phyloP scores from a whole-genome alignment of 495 filamentous ascomycete species.

The Penicillium soppii region DNA sequence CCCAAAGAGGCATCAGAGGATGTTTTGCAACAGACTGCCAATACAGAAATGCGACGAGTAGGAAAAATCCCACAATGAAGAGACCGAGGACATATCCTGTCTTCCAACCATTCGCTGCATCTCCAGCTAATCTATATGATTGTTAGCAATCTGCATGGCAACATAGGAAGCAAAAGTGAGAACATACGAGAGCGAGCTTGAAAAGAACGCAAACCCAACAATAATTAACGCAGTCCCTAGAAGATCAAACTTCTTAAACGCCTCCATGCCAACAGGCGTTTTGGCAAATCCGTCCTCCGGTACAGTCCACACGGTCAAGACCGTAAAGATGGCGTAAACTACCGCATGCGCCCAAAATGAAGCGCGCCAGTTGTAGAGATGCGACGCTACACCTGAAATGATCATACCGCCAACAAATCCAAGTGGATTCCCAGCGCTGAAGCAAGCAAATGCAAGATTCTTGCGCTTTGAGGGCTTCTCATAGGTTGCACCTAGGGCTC shows the following conservation, averaged over 20 bases:
- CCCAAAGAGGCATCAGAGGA: constrained; percentile 37
- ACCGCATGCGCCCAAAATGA: constrained; percentile 65
- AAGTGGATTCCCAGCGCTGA: constrained; percentile 66
- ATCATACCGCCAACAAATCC: constrained; percentile 69
- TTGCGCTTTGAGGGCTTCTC: constrained; percentile 57
- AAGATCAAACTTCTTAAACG: constrained; percentile 61
- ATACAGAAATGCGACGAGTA: constrained; percentile 57
- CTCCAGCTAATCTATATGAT: constrained; percentile 40
- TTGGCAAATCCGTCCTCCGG: constrained; percentile 54
- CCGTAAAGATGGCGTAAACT: constrained; percentile 57
- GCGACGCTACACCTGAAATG: constrained; percentile 62
- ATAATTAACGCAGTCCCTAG: constrained; percentile 64
- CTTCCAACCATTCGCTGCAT: constrained; percentile 61
- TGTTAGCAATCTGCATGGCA: constrained; percentile 8
- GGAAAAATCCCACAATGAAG: constrained; percentile 58
- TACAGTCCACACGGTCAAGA: constrained; percentile 62
- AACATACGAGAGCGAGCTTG: constrained; percentile 57
- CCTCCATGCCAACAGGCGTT: constrained; percentile 44
- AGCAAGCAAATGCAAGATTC: constrained; percentile 69
- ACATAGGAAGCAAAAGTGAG: neutral
- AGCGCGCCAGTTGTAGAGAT: constrained; percentile 67
- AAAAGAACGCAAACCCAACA: constrained; percentile 63
- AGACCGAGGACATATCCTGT: constrained; percentile 64
- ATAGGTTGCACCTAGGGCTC: constrained; percentile 65
- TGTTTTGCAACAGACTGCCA: constrained; percentile 54